Conservation (phyloP, 495 filamentous ascomycete genomes). For the Eremomyces bilateralis region DNA sequence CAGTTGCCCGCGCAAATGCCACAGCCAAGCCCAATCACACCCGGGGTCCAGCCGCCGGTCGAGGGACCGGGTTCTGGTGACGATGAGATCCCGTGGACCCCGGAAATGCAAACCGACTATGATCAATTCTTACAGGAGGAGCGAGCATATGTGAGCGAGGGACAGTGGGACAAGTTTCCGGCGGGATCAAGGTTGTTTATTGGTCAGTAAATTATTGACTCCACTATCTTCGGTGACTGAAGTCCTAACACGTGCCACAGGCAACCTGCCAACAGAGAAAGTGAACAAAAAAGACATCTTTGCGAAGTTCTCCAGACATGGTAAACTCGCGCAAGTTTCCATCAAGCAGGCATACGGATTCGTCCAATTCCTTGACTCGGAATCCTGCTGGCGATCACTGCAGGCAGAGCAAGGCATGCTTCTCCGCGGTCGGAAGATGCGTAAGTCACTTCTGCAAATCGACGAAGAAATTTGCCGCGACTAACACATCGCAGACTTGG, state of each 20-base stretch:
- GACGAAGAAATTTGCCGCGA: too few relatives aligned
- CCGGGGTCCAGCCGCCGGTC: conserved; percentile 4
- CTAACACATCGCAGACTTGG: conserved; percentile 58
- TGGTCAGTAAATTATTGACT: conserved; percentile 34
- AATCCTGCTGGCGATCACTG: conserved; percentile 51
- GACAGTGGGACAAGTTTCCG: conserved; percentile 86
- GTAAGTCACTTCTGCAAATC: conserved; percentile 36
- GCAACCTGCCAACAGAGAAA: conserved; percentile 79
- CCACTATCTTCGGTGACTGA: too few relatives aligned
- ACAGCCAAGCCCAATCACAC: conserved; percentile 21
- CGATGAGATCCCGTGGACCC: conserved; percentile 28
- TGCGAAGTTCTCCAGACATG: conserved; percentile 67
- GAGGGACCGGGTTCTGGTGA: too few relatives aligned
- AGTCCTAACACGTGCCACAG: too few relatives aligned
- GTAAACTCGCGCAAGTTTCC: conserved; percentile 79
- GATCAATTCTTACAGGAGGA: conserved; percentile 68
- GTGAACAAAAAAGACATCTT: conserved; percentile 90
- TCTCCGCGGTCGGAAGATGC: conserved; percentile 69
- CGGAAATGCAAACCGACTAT: conserved; percentile 49
- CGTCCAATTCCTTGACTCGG: conserved; percentile 69
- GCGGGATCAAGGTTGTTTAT: conserved; percentile 73
- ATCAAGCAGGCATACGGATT: conserved; percentile 96
- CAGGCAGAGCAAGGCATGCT: conserved; percentile 54
- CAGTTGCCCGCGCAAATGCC: conserved; percentile 29
- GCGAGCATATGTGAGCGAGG: conserved; percentile 60